Conservation (phyloP, 805 yeast species). For the Grigorovia humatica region DNA sequence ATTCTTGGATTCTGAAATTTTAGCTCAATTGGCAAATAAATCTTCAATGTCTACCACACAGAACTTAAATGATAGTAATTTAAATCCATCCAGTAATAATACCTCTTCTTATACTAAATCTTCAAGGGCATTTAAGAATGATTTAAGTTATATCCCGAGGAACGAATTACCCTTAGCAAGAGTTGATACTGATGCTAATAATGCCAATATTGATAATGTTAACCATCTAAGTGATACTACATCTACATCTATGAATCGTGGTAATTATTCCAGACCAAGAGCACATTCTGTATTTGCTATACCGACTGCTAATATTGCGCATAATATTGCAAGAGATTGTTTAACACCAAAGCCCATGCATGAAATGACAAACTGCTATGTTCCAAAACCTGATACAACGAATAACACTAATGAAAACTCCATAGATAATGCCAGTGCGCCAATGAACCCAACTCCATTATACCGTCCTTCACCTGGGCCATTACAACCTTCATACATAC, state of each 20-base stretch:
- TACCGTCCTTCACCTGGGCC: background rate
- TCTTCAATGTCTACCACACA: background rate
- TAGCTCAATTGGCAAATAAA: constrained; percentile 14
- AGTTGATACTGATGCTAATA: background rate
- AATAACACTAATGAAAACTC: background rate
- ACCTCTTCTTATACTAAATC: background rate
- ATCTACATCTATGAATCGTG: background rate
- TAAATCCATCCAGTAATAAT: background rate
- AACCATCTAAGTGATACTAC: background rate
- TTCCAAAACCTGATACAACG: background rate
- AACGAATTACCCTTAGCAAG: background rate
- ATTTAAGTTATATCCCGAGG: background rate
- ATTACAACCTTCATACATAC: background rate
- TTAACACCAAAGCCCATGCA: background rate
- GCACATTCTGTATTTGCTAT: background rate
- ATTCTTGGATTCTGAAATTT: constrained; percentile 17
- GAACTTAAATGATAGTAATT: background rate
- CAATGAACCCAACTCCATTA: background rate
- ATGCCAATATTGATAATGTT: background rate
- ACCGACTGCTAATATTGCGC: background rate
- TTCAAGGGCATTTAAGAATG: background rate
- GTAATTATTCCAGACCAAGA: background rate
- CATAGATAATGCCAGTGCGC: background rate
- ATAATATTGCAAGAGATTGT: background rate
- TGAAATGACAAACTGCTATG: too few relatives aligned